Evolutionary conservation across 495 filamentous ascomycete genomes (phyloP).

Genomic region (Penicillium lagena): DNA sequence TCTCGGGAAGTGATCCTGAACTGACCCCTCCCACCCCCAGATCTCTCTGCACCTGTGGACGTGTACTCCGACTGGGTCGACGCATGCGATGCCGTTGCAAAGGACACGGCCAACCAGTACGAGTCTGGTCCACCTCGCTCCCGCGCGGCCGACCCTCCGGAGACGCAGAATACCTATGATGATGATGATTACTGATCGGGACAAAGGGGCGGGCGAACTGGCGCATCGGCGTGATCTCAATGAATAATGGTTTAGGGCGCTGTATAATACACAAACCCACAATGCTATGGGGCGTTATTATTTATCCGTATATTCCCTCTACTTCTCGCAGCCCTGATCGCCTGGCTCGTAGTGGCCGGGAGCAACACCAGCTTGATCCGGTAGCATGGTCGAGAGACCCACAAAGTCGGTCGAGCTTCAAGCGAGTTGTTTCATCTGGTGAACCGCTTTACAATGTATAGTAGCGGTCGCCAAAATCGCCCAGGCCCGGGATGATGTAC

Average conservation of each 20-base stretch:
- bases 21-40: conserved; percentile 31
- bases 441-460: conserved; percentile 66
- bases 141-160: conserved; percentile 12
- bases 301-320: neutral
- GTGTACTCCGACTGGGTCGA: conserved; percentile 99
- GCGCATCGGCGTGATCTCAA: conserved; percentile 9
- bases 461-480: conserved; percentile 95
- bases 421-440: neutral
- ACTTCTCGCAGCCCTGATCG: neutral
- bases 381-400: too few relatives aligned
- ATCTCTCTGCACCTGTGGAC: conserved; percentile 83
- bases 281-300: neutral
- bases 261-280: conserved; percentile 1
- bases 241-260: conserved; percentile 3
- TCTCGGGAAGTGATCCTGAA: neutral
- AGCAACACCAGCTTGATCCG: too few relatives aligned
- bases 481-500: conserved; percentile 92
- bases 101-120: conserved; percentile 50
- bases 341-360: too few relatives aligned
- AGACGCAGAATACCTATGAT: conserved; percentile 12
- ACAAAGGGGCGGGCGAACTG: conserved; percentile 15
- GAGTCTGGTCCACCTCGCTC: conserved; percentile 32
- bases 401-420: too few relatives aligned
- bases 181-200: conserved; percentile 27
- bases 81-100: conserved; percentile 79